Evolutionary conservation across 148 eudicot species (phyloP), one percentile per base, ranked within the genome.

Genomic region (Camellia japonica): DNA sequence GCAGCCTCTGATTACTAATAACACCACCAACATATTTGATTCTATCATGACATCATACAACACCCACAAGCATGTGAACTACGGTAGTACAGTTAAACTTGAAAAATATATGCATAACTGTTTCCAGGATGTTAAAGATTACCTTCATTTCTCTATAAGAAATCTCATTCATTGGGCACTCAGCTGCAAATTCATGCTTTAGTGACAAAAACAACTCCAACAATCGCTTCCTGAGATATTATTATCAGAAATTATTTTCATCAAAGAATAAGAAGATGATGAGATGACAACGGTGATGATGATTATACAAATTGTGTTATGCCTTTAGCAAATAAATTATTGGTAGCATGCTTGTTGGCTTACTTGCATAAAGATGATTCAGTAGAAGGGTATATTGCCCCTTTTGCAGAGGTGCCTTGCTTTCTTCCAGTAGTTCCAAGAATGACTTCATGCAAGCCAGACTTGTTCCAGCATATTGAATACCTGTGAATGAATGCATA

Each of bases 361-460:
- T 89, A 95, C 98, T 95, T 96, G 99, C 99, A 96, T 84, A 93
- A 81, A 76, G 92, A 86, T 82, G 98, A 91, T 82, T 92, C 88
- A 3, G 98, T 92, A 64, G 97, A 91, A 65, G 98, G 94, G 80
- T 71, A 89, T 49, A 87, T 43, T 41, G 98, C 94, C 68, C 95
- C 99, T 87, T 96, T 93, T 18, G 92, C 88, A 82, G 99, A 93
- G 79, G 98, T 94, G 44, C 99, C 99, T 78, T 96, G 98, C 85
- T 91, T 93, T 84, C 99, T 89, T 54, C 99, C 99, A 60, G 98
- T 96, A 11, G 94, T 96, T 68, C 99, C 99, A 72, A 96, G 92
- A 80, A 94, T 86, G 76, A 91, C 97, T 82, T 93, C 97, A 75
- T 92, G 97, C 87, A 92, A 83, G 68, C 93, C 97, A 78, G 78